These are phyloP conservation scores for Thelonectria olida DNA, from an alignment of 2,329 filamentous ascomycete genomes.

Conservation along the genomic window DNA sequence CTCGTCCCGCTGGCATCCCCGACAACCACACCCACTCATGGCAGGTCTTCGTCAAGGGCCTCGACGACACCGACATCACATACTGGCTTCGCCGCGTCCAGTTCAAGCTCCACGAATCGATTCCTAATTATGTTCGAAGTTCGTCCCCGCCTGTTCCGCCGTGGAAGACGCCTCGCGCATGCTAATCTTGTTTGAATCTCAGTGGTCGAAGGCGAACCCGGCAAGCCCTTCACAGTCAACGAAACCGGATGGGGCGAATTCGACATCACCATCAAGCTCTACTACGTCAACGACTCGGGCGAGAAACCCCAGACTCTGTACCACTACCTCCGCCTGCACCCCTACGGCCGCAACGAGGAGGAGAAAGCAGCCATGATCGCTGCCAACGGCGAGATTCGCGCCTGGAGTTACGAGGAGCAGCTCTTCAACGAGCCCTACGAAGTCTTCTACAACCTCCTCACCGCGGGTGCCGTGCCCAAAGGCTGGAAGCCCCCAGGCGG, in stretches of 20 bases:
- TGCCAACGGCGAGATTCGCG: constrained; percentile 72
- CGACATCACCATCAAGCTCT: constrained; percentile 93
- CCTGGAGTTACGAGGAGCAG: constrained; percentile 91
- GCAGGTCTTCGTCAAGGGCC: constrained; percentile 91
- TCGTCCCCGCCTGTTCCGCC: constrained; percentile 39
- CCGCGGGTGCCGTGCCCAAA: constrained; percentile 70
- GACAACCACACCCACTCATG: constrained; percentile 96
- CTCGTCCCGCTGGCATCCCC: constrained; percentile 79
- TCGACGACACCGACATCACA: constrained; percentile 89
- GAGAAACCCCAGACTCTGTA: constrained; percentile 98
- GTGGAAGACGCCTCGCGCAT: neutral
- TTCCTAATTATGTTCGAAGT: constrained; percentile 88
- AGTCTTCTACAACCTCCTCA: constrained; percentile 88
- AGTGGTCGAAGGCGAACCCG: constrained; percentile 76
- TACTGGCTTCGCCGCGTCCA: constrained; percentile 98
- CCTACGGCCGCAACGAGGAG: constrained; percentile 84
- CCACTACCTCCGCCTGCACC: constrained; percentile 90
- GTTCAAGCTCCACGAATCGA: constrained; percentile 98
- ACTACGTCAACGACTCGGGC: constrained; percentile 85
- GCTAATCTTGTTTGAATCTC: constrained; percentile 24
- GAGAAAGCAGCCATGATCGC: constrained; percentile 69
- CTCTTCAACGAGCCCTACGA: constrained; percentile 98
- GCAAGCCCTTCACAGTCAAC: constrained; percentile 80
- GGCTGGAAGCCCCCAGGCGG: constrained; percentile 55
- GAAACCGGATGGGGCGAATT: constrained; percentile 99